Evolutionary conservation across 139 green algal genomes (phyloP), one percentile per base, ranked within the genome.

Genomic region (Chlorella sp.): DNA sequence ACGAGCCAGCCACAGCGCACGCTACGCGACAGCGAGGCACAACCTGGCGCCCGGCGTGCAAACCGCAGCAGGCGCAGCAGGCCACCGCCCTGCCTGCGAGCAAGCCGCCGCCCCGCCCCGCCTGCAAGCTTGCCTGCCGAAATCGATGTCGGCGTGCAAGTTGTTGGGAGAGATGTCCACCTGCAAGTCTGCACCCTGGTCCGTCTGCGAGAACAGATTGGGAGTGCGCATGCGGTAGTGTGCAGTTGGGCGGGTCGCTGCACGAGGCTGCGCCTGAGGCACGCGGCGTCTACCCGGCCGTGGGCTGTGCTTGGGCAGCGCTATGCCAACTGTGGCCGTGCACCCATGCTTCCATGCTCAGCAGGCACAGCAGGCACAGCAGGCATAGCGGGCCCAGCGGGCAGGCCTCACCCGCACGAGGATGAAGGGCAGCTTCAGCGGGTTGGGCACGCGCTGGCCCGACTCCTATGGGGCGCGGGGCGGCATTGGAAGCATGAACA

Each of bases 401-500:
- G 24, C 19, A 0, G 24, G 40, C 14, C 67, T 41, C 44, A 94
- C 93, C 89, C 96, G 92, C 20, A 98, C 89, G 26, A 98, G 91
- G 69, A 98, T 95, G 89, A 98, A 98, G 38, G 96, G 96, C 76
- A 98, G 91, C 40, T 91, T 88, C n/a, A 98, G 89, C 32, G 91
- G 82, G 8, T 92, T 95, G 30, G 90, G 88, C 16, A 58, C 80
- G 6, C 69, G 46, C 16, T 60, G n/a, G 16, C 77, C 81, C 1
- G 74, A 67, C 20, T 69, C 81, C 60, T 64, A 70, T 54, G 32
- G 19, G 70, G 65, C 20, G 84, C 72, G 30, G 56, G 7, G 56
- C 30, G 56, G 22, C 56, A 3, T 17, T 43, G 17, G 51, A 40
- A 58, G 68, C 34, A 40, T 85, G 44, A 20, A 22, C 5, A 38